Percentiles rank a stretch among this genome's conserved stretches.
Conservation (phyloP, 495 filamentous ascomycete genomes). For the Penicillium soppii region DNA sequence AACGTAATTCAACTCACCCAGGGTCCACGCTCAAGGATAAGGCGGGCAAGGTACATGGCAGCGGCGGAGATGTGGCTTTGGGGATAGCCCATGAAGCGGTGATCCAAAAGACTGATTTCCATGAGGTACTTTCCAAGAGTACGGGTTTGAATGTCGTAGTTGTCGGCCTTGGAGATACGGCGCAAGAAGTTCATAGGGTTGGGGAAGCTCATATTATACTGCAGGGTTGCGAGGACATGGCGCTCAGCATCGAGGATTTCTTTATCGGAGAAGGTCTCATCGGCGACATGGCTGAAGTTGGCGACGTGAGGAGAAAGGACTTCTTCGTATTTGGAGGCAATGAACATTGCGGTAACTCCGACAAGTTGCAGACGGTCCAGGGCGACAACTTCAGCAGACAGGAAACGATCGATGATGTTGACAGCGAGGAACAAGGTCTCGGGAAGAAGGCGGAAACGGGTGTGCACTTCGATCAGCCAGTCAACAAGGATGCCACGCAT, state of each 20-base stretch:
- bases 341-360: constrained; percentile 97
- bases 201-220: constrained; percentile 97
- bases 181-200: constrained; percentile 99
- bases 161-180: constrained; percentile 96
- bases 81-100: constrained; percentile 82
- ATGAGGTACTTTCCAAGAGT: constrained; percentile 98
- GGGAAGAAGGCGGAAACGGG: constrained; percentile 93
- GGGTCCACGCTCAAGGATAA: constrained; percentile 82
- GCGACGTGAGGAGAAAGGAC: constrained; percentile 93
- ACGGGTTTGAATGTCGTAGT: constrained; percentile 95
- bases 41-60: constrained; percentile 89
- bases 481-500: constrained; percentile 96
- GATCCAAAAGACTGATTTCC: constrained; percentile 93
- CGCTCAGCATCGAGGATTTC: constrained; percentile 98
- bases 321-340: constrained; percentile 98
- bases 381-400: constrained; percentile 89
- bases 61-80: constrained; percentile 89
- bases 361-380: constrained; percentile 94
- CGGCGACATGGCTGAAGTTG: constrained; percentile 95
- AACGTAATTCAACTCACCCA: constrained; percentile 65
- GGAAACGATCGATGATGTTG: constrained; percentile 98
- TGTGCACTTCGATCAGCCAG: constrained; percentile 98
- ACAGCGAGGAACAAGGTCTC: constrained; percentile 95
- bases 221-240: constrained; percentile 81
- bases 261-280: constrained; percentile 92